Percentiles rank a stretch among this genome's conserved stretches.
phyloP scores from a whole-genome alignment of 108 stramenopile species.

The Chaetoceros tenuissimus region DNA sequence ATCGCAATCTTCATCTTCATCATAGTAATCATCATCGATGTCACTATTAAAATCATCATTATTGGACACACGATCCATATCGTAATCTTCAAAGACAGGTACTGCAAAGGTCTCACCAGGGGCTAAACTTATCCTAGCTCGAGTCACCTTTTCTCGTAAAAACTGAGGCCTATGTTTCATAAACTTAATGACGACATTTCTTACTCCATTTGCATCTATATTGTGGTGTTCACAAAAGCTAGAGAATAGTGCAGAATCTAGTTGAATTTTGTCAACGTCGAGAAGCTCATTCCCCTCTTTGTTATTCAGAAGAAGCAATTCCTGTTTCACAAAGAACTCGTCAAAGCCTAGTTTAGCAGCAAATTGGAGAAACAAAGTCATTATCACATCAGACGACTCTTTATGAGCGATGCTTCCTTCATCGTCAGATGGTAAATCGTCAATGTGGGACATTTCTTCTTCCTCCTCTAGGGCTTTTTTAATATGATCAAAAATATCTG shows the following conservation, averaged over 20 bases:
- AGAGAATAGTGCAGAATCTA: slow-evolving; percentile 22
- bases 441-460: slow-evolving; percentile 6
- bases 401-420: background rate
- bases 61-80: slow-evolving; percentile 13
- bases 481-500: slow-evolving; percentile 6
- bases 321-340: slow-evolving; percentile 8
- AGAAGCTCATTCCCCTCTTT: background rate
- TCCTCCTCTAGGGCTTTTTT: slow-evolving; percentile 4
- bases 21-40: slow-evolving; percentile 8
- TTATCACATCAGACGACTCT: slow-evolving; percentile 7
- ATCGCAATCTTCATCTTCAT: background rate
- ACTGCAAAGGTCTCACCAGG: slow-evolving; percentile 9
- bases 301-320: slow-evolving; percentile 2
- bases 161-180: slow-evolving; percentile 16
- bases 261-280: slow-evolving; percentile 9
- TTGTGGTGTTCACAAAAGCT: slow-evolving; percentile 20
- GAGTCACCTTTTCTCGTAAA: slow-evolving; percentile 19
- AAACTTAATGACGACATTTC: slow-evolving; percentile 25
- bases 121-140: slow-evolving; percentile 4
- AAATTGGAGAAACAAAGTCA: slow-evolving; percentile 20
- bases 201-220: slow-evolving; percentile 16
- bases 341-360: slow-evolving; percentile 16
- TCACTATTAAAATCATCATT: too few species aligned
- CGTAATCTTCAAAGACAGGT: slow-evolving; percentile 27
- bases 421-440: background rate